These are phyloP conservation scores for Spathaspora jeffriesii DNA, from an alignment of 1,139 yeast species.

Conservation along the genomic window DNA sequence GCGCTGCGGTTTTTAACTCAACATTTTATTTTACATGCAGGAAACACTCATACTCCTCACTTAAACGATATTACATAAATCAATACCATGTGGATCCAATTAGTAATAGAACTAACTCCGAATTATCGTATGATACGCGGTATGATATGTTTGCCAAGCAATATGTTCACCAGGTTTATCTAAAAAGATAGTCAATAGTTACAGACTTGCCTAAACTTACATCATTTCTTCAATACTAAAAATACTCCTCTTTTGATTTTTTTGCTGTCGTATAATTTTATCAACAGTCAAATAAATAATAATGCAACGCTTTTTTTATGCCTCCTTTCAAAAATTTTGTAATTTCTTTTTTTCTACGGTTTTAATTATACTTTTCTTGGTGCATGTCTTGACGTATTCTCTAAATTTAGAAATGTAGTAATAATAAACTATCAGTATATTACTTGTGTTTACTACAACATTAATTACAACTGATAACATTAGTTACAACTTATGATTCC, in stretches of 20 bases:
- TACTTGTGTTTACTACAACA: not conserved
- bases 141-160: not conserved
- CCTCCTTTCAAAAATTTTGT: not conserved
- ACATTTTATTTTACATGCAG: not conserved
- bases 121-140: too few relatives aligned
- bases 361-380: not conserved
- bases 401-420: not conserved
- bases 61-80: not conserved
- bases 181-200: too few relatives aligned
- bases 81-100: too few relatives aligned
- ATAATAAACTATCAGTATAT: not conserved
- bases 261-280: not conserved
- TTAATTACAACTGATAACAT: too few relatives aligned
- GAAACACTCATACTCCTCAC: not conserved
- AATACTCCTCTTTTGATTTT: not conserved
- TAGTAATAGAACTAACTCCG: too few relatives aligned
- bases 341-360: not conserved
- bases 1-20: not conserved
- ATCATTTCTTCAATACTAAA: conserved; percentile 1
- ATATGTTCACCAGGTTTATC: too few relatives aligned
- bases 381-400: not conserved
- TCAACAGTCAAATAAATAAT: not conserved
- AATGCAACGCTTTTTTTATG: not conserved
- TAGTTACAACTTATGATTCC: not conserved
- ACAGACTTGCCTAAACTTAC: too few relatives aligned